Conservation (phyloP, 2,329 filamentous ascomycete genomes). For the Trematosphaeria pertusa region DNA sequence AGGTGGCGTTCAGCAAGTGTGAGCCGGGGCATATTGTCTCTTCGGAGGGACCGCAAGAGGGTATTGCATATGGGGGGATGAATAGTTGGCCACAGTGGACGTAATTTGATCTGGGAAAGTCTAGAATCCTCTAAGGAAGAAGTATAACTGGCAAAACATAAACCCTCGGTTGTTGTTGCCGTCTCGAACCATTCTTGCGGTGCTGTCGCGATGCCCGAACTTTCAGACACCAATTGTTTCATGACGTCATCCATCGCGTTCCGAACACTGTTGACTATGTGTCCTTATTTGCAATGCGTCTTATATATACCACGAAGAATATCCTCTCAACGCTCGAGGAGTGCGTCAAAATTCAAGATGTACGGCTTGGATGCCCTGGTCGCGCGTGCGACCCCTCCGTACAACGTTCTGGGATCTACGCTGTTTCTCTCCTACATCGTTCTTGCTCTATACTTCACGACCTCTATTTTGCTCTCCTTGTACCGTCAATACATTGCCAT, state of each 20-base stretch:
- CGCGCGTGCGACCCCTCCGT: constrained; percentile 31
- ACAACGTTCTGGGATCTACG: constrained; percentile 36
- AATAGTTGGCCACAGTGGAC: too few relatives aligned
- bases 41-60: not conserved
- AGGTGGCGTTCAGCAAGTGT: constrained; percentile 63
- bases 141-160: too few relatives aligned
- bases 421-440: constrained; percentile 42
- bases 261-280: constrained; percentile 12
- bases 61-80: too few relatives aligned
- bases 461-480: constrained; percentile 21
- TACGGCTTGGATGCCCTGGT: constrained; percentile 12
- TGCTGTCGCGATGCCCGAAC: constrained; percentile 27
- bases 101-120: too few relatives aligned
- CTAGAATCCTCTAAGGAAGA: too few relatives aligned
- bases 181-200: too few relatives aligned
- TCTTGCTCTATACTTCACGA: constrained; percentile 31
- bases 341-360: constrained; percentile 2
- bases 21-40: constrained; percentile 50
- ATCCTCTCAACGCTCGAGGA: not conserved
- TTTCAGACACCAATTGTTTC: constrained; percentile 32
- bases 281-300: constrained; percentile 13
- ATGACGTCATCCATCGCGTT: constrained; percentile 37
- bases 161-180: too few relatives aligned
- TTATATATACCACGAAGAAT: not conserved
- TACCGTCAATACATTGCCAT: constrained; percentile 24